phyloP scores from a whole-genome alignment of 83 land plant species.

The Thuja plicata region DNA sequence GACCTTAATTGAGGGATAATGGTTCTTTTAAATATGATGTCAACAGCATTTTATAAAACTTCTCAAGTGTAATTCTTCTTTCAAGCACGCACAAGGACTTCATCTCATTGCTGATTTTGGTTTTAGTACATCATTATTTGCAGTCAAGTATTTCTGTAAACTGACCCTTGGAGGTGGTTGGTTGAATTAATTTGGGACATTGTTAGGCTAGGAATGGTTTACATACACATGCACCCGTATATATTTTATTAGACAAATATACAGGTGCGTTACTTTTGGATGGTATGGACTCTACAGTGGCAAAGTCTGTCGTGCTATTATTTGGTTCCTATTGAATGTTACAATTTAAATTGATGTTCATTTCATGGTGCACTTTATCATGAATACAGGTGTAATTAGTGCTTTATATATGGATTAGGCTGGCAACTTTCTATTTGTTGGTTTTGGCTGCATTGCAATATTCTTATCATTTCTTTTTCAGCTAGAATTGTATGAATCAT shows the following conservation, averaged over 20 bases:
- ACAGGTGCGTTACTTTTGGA: neutral
- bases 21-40: too few relatives aligned
- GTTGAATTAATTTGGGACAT: neutral
- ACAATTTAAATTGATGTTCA: neutral
- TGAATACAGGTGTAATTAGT: neutral
- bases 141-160: neutral
- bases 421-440: neutral
- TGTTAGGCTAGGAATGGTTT: neutral
- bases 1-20: too few relatives aligned
- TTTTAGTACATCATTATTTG: neutral
- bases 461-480: neutral
- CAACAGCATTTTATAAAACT: too few relatives aligned
- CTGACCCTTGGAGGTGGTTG: neutral
- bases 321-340: neutral
- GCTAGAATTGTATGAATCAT: neutral
- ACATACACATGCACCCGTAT: neutral
- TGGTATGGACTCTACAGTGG: neutral
- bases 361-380: neutral
- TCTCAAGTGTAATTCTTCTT: too few relatives aligned
- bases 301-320: neutral
- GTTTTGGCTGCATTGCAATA: neutral
- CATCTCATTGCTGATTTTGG: neutral
- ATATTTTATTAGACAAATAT: neutral
- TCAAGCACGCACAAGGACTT: neutral
- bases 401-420: neutral